Conservation (phyloP, 495 filamentous ascomycete genomes). For the Penicillium odoratum region DNA sequence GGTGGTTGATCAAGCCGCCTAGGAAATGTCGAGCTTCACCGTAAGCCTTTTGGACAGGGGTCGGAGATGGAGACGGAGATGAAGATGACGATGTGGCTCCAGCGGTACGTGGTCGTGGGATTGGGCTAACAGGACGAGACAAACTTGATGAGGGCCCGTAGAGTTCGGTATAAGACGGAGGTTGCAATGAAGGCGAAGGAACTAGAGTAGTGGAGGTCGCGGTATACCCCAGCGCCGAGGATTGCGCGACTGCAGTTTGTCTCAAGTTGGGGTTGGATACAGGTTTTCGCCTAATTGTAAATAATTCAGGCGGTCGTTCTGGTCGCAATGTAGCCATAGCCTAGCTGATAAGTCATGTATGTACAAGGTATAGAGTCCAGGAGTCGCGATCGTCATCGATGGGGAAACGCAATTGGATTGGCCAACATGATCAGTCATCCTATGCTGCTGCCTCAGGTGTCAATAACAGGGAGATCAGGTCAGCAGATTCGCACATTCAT, state of each 20-base stretch:
- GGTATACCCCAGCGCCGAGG: constrained; percentile 6
- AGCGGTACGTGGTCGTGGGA: constrained; percentile 19
- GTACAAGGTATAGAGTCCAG: background rate
- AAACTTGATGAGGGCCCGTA: constrained; percentile 13
- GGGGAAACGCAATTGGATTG: background rate
- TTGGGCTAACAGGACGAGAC: constrained; percentile 3
- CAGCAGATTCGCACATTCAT: too few relatives aligned
- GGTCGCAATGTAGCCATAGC: constrained; percentile 21
- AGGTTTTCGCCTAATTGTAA: constrained; percentile 27
- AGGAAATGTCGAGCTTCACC: constrained; percentile 62
- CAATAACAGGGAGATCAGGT: background rate
- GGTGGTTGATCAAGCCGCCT: constrained; percentile 61
- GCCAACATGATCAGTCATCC: background rate
- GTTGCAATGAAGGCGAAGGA: constrained; percentile 12
- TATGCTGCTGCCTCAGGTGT: background rate
- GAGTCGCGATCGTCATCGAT: background rate
- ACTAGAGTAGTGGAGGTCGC: constrained; percentile 16
- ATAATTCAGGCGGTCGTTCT: constrained; percentile 15
- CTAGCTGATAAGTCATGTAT: background rate
- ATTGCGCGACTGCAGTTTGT: constrained; percentile 19
- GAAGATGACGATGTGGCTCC: constrained; percentile 10
- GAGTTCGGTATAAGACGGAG: constrained; percentile 26
- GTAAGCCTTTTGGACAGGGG: constrained; percentile 42
- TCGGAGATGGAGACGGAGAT: constrained; percentile 10
- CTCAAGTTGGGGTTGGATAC: constrained; percentile 30